Evolutionary conservation across 345 rosid species (phyloP).

Genomic region (Brassica juncea): DNA sequence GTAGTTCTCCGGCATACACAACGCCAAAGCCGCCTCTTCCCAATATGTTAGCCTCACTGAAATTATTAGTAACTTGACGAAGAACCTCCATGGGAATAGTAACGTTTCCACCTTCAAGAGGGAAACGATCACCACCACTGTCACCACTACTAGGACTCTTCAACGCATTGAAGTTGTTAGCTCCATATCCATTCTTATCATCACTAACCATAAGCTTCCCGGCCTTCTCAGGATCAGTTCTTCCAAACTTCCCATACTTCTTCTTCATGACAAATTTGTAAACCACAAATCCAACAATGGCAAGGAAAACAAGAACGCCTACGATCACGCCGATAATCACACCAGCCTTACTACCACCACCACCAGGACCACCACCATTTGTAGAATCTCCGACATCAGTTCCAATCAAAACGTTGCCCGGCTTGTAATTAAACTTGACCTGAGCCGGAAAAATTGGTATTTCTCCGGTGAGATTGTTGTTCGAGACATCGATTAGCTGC

Average conservation of each 20-base stretch:
- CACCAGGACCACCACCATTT: constrained; percentile 15
- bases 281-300: constrained; percentile 48
- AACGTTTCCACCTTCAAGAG: constrained; percentile 63
- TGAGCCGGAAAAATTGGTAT: constrained; percentile 46
- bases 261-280: constrained; percentile 50
- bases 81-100: constrained; percentile 70
- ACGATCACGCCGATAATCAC: constrained; percentile 52
- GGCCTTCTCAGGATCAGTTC: constrained; percentile 48
- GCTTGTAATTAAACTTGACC: constrained; percentile 46
- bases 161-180: constrained; percentile 44
- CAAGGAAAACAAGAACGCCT: constrained; percentile 51
- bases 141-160: constrained; percentile 66
- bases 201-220: constrained; percentile 49
- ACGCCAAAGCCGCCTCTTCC: constrained; percentile 93
- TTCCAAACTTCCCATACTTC: constrained; percentile 44
- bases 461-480: constrained; percentile 66
- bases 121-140: constrained; percentile 46
- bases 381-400: constrained; percentile 38
- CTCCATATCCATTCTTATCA: constrained; percentile 42
- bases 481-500: constrained; percentile 59
- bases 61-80: constrained; percentile 68
- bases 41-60: constrained; percentile 63
- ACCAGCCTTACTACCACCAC: constrained; percentile 41
- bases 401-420: constrained; percentile 59
- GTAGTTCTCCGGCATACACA: constrained; percentile 79